Conservation (phyloP, 306 rosid genomes). For the Glycine soja region DNA sequence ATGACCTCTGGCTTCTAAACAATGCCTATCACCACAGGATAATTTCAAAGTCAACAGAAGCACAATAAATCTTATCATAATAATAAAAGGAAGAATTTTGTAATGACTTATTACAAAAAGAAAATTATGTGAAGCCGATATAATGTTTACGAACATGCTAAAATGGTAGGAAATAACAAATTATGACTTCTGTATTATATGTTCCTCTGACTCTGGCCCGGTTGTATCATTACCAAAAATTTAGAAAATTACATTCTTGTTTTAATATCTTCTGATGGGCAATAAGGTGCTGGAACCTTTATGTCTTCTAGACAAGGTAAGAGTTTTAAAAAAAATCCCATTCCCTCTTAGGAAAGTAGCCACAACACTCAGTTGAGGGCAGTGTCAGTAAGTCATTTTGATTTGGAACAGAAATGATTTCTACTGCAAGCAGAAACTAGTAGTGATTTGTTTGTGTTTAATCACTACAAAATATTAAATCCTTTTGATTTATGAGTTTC, state of each 20-base stretch:
- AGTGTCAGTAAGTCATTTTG: slow-evolving; percentile 8
- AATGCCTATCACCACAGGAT: no score
- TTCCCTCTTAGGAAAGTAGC: background rate
- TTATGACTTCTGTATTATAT: background rate
- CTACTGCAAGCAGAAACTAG: background rate
- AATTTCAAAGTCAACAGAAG: no score
- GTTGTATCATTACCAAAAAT: no score
- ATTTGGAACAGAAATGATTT: background rate
- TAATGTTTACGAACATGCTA: background rate
- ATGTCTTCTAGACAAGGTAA: no score
- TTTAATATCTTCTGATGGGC: no score
- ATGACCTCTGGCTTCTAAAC: no score
- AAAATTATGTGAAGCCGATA: background rate
- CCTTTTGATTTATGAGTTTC: background rate
- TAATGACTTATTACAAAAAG: background rate
- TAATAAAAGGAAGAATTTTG: slow-evolving; percentile 3
- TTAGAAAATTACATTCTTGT: no score
- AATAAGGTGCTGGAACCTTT: no score
- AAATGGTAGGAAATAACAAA: slow-evolving; percentile 5
- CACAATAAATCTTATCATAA: no score
- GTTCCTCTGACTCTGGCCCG: no score
- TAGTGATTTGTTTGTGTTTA: background rate
- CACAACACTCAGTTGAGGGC: background rate
- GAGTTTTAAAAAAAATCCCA: background rate
- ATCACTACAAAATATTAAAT: background rate